Conservation (phyloP, 805 yeast species). For the Schwanniomyces polymorphus region DNA sequence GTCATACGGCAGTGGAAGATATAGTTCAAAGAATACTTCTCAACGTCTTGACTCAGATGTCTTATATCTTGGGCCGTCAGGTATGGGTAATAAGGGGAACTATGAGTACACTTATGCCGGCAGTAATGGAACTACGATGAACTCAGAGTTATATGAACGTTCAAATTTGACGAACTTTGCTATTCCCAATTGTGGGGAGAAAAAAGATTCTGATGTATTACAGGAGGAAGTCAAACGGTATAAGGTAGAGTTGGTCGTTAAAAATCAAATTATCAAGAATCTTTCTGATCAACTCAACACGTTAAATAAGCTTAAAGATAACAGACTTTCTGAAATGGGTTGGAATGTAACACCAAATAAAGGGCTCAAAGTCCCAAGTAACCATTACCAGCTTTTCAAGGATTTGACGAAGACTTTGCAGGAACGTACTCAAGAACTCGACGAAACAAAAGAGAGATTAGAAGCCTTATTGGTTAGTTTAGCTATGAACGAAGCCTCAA, state of each 20-base stretch:
- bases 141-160: slow-evolving; percentile 7
- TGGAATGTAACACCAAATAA: slow-evolving; percentile 4
- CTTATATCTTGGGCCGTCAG: slow-evolving; percentile 1
- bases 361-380: slow-evolving; percentile 39
- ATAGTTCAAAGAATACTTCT: not conserved
- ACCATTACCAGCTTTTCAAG: slow-evolving; percentile 46
- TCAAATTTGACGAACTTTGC: slow-evolving; percentile 9
- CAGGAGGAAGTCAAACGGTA: slow-evolving; percentile 33
- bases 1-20: slow-evolving; percentile 9
- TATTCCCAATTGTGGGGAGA: slow-evolving; percentile 1
- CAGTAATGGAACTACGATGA: not conserved
- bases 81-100: slow-evolving; percentile 4
- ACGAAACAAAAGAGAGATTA: slow-evolving; percentile 60
- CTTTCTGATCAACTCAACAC: slow-evolving; percentile 33
- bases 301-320: slow-evolving; percentile 14
- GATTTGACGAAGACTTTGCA: slow-evolving; percentile 49
- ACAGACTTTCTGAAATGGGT: slow-evolving; percentile 5
- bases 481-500: slow-evolving; percentile 18
- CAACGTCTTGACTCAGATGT: slow-evolving; percentile 2
- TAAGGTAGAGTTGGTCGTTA: slow-evolving; percentile 53
- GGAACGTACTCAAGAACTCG: slow-evolving; percentile 50
- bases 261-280: slow-evolving; percentile 44
- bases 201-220: slow-evolving; percentile 7
- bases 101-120: slow-evolving; percentile 7
- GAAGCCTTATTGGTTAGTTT: slow-evolving; percentile 53